Conservation (phyloP, 2,329 filamentous ascomycete genomes). For the Xylariaceae sp. region DNA sequence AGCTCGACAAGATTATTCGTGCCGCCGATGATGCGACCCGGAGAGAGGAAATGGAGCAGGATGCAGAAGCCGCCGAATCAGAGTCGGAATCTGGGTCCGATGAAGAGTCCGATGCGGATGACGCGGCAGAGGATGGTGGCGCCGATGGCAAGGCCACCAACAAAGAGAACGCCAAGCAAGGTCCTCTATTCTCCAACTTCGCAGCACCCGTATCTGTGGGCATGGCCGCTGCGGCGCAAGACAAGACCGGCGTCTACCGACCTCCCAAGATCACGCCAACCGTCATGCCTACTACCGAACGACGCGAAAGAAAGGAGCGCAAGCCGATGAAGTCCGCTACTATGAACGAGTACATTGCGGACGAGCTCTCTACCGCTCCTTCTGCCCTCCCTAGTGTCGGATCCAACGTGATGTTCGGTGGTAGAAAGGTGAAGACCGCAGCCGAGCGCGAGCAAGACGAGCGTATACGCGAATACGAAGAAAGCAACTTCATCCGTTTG, state of each 20-base stretch:
- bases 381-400: slow-evolving; percentile 85
- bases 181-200: slow-evolving; percentile 29
- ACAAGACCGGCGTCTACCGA: slow-evolving; percentile 70
- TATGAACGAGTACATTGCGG: slow-evolving; percentile 84
- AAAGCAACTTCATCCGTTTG: slow-evolving; percentile 83
- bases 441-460: slow-evolving; percentile 71
- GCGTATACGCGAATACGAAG: slow-evolving; percentile 82
- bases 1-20: slow-evolving; percentile 90
- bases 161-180: slow-evolving; percentile 25
- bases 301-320: slow-evolving; percentile 56
- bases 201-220: slow-evolving; percentile 33
- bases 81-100: slow-evolving; percentile 37
- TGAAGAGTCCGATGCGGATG: slow-evolving; percentile 33
- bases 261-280: slow-evolving; percentile 86
- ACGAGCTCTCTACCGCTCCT: slow-evolving; percentile 77
- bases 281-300: slow-evolving; percentile 67
- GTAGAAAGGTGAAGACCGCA: slow-evolving; percentile 72
- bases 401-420: slow-evolving; percentile 75
- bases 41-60: slow-evolving; percentile 32
- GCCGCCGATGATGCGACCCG: slow-evolving; percentile 71
- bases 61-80: slow-evolving; percentile 33
- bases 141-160: slow-evolving; percentile 20
- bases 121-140: slow-evolving; percentile 29
- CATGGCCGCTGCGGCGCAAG: slow-evolving; percentile 35
- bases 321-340: slow-evolving; percentile 70